Conservation (phyloP, 108 stramenopile species). For the Pinguiococcus pyrenoidosus region DNA sequence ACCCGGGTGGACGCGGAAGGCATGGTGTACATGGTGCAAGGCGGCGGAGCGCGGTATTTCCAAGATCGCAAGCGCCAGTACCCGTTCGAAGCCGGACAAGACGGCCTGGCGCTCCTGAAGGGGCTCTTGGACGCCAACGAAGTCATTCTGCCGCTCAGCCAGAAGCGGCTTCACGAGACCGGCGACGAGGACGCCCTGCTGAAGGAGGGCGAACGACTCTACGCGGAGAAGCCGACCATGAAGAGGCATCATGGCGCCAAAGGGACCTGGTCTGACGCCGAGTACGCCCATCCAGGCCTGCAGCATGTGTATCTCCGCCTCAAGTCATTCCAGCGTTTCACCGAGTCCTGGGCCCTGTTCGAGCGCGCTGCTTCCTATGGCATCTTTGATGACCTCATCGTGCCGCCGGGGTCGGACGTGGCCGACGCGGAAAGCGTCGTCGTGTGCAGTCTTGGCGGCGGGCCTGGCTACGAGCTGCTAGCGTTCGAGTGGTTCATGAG, state of each 20-base stretch:
- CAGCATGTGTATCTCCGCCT: conserved; percentile 21
- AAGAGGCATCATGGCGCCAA: neutral
- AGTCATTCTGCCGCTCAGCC: too few species aligned
- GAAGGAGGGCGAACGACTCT: conserved; percentile 8
- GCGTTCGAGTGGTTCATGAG: conserved; percentile 4
- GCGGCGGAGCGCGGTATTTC: too few species aligned
- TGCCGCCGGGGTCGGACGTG: neutral
- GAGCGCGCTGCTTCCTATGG: conserved; percentile 5
- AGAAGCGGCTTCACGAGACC: too few species aligned
- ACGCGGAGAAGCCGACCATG: conserved; percentile 18
- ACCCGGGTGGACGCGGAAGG: too few species aligned
- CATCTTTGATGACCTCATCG: conserved; percentile 9
- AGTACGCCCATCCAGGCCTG: conserved; percentile 15
- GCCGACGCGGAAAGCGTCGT: neutral
- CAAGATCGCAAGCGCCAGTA: too few species aligned
- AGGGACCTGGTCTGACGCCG: conserved; percentile 17
- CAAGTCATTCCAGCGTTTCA: conserved; percentile 17
- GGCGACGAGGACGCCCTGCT: neutral
- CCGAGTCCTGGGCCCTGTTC: conserved; percentile 12
- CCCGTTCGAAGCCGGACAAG: too few species aligned
- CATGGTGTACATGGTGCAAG: too few species aligned
- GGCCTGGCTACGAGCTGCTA: conserved; percentile 19
- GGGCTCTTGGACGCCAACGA: too few species aligned
- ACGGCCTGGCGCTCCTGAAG: too few species aligned
- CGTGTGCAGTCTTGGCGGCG: conserved; percentile 12